Conservation (phyloP, 2,329 filamentous ascomycete genomes). For the Hymenoscyphus repandus region DNA sequence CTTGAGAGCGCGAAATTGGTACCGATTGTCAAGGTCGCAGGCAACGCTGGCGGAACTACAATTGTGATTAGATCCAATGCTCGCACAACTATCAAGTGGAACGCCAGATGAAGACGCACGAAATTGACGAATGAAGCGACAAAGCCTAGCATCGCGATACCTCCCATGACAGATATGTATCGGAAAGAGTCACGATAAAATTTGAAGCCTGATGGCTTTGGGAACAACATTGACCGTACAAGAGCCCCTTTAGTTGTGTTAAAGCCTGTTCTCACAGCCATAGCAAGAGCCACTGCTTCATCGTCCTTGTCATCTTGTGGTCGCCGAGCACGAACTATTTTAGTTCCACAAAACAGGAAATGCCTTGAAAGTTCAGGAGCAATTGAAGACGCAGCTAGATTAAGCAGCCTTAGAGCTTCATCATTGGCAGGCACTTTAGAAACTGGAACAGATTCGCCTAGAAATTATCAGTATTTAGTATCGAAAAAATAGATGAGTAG, state of each 20-base stretch:
- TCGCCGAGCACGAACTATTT: conserved; percentile 83
- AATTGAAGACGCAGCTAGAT: conserved; percentile 76
- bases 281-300: conserved; percentile 84
- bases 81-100: conserved; percentile 86
- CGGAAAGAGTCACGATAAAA: conserved; percentile 97
- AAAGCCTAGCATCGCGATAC: conserved; percentile 81
- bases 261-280: conserved; percentile 92
- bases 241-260: conserved; percentile 96
- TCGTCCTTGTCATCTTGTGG: conserved; percentile 82
- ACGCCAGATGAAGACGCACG: conserved; percentile 72
- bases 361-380: conserved; percentile 79
- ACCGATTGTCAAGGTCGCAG: conserved; percentile 91
- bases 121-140: conserved; percentile 92
- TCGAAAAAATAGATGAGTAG: background rate
- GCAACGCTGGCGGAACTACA: conserved; percentile 89
- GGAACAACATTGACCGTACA: conserved; percentile 96
- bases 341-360: conserved; percentile 92
- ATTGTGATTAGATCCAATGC: conserved; percentile 96
- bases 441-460: conserved; percentile 90
- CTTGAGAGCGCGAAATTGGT: conserved; percentile 90
- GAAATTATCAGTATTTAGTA: background rate
- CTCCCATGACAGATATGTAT: conserved; percentile 94
- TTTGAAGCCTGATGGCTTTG: conserved; percentile 96
- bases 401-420: conserved; percentile 68
- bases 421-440: conserved; percentile 84